A percentile compares a stretch with the other conserved stretches of the same genome.
These are phyloP conservation scores for Coniochaeta sp. DNA, from an alignment of 2,329 filamentous ascomycete genomes.

Conservation along the genomic window DNA sequence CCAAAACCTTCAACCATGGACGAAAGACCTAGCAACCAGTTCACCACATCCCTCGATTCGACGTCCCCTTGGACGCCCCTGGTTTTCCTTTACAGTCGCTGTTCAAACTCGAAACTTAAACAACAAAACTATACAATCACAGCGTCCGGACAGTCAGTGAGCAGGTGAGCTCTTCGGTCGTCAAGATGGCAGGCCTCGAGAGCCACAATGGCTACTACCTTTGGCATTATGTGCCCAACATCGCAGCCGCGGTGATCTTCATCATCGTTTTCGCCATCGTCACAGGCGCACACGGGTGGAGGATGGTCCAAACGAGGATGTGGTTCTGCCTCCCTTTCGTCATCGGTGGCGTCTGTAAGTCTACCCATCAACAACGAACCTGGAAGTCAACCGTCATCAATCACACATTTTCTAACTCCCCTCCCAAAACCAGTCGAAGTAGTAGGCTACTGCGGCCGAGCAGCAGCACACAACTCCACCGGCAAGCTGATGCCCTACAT, in stretches of 20 bases:
- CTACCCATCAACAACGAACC: not conserved
- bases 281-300: slow-evolving; percentile 31
- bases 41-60: too few relatives aligned
- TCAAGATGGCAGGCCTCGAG: slow-evolving; percentile 3
- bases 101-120: too few relatives aligned
- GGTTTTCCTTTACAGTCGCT: too few relatives aligned
- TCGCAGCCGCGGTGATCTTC: slow-evolving; percentile 36
- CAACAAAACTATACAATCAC: not conserved
- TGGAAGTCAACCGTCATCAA: slow-evolving; percentile 1
- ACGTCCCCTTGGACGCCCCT: too few relatives aligned
- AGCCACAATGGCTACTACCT: slow-evolving; percentile 22
- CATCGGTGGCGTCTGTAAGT: slow-evolving; percentile 40
- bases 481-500: slow-evolving; percentile 28
- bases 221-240: slow-evolving; percentile 29
- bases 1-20: too few relatives aligned
- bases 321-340: slow-evolving; percentile 44
- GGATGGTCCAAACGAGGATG: slow-evolving; percentile 33
- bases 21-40: too few relatives aligned
- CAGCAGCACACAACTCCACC: slow-evolving; percentile 19
- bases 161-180: not conserved
- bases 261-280: slow-evolving; percentile 30
- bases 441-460: slow-evolving; percentile 31
- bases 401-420: slow-evolving; percentile 9
- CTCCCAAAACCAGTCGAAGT: slow-evolving; percentile 28
- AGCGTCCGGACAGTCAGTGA: not conserved